These are phyloP conservation scores for Chrysosporium queenslandicum DNA, from an alignment of 2,329 filamentous ascomycete species.

Conservation along the genomic window DNA sequence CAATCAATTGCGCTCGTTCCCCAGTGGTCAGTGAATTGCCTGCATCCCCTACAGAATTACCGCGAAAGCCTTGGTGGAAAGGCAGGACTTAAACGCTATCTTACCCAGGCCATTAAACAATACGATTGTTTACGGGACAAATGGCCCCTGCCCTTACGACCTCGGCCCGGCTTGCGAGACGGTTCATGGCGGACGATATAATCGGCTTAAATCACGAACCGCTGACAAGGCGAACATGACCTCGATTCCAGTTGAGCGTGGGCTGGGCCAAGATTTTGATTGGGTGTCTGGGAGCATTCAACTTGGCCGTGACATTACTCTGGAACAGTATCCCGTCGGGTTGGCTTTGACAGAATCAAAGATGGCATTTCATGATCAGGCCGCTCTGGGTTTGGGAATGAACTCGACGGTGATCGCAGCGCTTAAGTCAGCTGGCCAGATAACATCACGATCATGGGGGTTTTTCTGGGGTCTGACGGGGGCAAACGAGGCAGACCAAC, in stretches of 20 bases:
- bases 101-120: conserved; percentile 2
- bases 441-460: conserved; percentile 14
- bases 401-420: conserved; percentile 6
- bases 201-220: background rate
- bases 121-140: conserved; percentile 5
- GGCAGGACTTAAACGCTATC: no score
- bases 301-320: background rate
- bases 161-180: background rate
- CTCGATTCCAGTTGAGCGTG: background rate
- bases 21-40: background rate
- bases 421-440: conserved; percentile 1
- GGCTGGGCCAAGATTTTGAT: background rate
- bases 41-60: background rate
- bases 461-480: conserved; percentile 15
- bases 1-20: conserved; percentile 5
- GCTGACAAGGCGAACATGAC: background rate
- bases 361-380: background rate
- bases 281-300: conserved; percentile 1
- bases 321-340: background rate
- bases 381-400: conserved; percentile 1
- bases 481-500: conserved; percentile 3
- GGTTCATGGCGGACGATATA: background rate
- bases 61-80: no score
- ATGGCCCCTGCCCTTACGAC: background rate
- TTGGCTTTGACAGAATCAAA: background rate